phyloP scores from a whole-genome alignment of 495 filamentous ascomycete genomes.

The Xylaria palmicola region DNA sequence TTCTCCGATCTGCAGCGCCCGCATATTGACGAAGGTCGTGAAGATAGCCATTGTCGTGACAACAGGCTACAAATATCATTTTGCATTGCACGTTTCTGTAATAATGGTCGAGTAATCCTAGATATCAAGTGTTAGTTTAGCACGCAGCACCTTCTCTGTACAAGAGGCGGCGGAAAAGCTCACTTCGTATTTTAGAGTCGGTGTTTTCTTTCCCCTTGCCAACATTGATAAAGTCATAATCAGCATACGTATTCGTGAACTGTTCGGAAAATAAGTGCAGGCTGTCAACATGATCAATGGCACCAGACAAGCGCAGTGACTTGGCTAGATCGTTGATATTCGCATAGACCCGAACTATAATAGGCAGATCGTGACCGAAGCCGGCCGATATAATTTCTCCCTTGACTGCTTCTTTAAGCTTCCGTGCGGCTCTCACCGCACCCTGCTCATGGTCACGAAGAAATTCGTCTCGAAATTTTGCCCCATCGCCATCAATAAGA shows the following conservation, averaged over 20 bases:
- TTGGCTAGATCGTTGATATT: constrained; percentile 33
- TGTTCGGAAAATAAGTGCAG: constrained; percentile 31
- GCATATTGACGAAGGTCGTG: constrained; percentile 34
- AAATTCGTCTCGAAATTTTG: constrained; percentile 34
- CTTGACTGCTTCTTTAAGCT: constrained; percentile 30
- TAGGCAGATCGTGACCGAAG: constrained; percentile 28
- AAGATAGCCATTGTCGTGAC: constrained; percentile 35
- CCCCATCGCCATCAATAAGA: constrained; percentile 35
- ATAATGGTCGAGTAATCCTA: constrained; percentile 34
- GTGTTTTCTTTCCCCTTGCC: constrained; percentile 36
- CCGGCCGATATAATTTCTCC: no score
- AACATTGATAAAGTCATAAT: constrained; percentile 36
- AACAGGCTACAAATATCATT: constrained; percentile 33
- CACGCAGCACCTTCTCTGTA: neutral
- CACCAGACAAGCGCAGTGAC: constrained; percentile 29
- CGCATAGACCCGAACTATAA: constrained; percentile 33
- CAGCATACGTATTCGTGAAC: constrained; percentile 32
- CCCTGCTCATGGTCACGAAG: constrained; percentile 26
- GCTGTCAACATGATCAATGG: constrained; percentile 29
- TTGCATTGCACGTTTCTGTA: constrained; percentile 32
- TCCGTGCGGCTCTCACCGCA: constrained; percentile 30
- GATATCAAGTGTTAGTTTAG: constrained; percentile 14
- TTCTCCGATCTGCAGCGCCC: constrained; percentile 18
- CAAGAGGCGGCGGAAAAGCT: neutral
- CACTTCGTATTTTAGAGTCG: constrained; percentile 35